Evolutionary conservation across 495 filamentous ascomycete genomes (phyloP).

Genomic region (Neurospora sp.): DNA sequence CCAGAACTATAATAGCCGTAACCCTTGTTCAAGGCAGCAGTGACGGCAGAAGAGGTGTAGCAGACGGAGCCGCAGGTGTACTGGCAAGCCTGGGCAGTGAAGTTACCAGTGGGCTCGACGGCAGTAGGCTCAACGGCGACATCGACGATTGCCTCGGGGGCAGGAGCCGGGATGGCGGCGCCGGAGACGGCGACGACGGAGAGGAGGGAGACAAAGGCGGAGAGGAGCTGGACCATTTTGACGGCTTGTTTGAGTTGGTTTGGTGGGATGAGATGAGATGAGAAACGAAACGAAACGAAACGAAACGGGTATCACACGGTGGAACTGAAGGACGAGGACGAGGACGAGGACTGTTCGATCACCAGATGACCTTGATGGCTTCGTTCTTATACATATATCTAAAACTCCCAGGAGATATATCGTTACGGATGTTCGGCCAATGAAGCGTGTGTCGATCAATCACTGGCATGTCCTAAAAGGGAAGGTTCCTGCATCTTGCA

Average conservation of each 20-base stretch:
- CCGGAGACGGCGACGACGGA: conserved; percentile 20
- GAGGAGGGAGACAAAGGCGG: conserved; percentile 8
- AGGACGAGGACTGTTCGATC: no score
- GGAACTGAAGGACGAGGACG: not conserved
- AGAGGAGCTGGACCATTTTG: not conserved
- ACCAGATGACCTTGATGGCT: not conserved
- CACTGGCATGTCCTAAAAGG: not conserved
- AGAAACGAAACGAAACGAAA: not conserved
- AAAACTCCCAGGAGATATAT: not conserved
- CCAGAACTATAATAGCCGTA: conserved; percentile 39
- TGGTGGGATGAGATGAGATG: not conserved
- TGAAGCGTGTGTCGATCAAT: not conserved
- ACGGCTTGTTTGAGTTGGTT: not conserved
- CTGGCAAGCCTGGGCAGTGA: conserved; percentile 23
- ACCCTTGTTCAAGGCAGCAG: conserved; percentile 39
- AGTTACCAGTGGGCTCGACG: conserved; percentile 4
- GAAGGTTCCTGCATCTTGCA: not conserved
- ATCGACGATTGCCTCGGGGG: conserved; percentile 13
- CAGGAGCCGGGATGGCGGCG: conserved; percentile 20
- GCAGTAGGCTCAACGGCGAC: not conserved
- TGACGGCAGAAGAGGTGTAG: conserved; percentile 32
- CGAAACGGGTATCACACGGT: not conserved
- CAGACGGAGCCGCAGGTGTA: conserved; percentile 28
- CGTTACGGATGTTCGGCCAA: not conserved
- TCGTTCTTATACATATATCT: not conserved